Conservation (phyloP, 1,139 yeast species). For the Scheffersomyces segobiensis region DNA sequence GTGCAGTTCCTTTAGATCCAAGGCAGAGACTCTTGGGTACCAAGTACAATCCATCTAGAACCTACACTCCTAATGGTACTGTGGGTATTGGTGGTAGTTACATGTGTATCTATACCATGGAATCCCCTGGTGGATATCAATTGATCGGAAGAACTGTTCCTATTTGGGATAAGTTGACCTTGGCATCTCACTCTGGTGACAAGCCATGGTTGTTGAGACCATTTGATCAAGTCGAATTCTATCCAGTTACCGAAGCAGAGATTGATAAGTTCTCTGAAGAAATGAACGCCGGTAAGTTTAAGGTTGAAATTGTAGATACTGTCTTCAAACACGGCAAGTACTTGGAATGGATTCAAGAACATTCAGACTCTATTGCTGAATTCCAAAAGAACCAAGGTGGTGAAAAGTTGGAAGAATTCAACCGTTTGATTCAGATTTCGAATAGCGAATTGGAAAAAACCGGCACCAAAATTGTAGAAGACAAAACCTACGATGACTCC, state of each 20-base stretch:
- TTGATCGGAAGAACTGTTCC: constrained; percentile 95
- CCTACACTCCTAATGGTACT: constrained; percentile 93
- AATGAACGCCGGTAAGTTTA: constrained; percentile 77
- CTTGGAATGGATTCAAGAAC: constrained; percentile 72
- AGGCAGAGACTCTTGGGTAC: constrained; percentile 90
- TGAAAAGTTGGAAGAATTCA: constrained; percentile 82
- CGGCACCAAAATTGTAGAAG: constrained; percentile 39
- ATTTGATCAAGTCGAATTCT: constrained; percentile 92
- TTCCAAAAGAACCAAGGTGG: constrained; percentile 72
- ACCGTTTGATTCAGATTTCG: constrained; percentile 76
- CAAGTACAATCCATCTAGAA: constrained; percentile 94
- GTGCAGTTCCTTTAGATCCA: constrained; percentile 97
- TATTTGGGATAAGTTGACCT: constrained; percentile 90
- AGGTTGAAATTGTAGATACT: constrained; percentile 71
- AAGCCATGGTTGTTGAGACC: constrained; percentile 90
- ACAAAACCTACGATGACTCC: constrained; percentile 63
- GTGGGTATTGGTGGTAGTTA: constrained; percentile 98
- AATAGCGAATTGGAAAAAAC: constrained; percentile 70
- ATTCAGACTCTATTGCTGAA: constrained; percentile 68
- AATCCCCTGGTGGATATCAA: constrained; percentile 98
- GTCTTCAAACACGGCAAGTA: constrained; percentile 84
- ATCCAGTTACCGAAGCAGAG: constrained; percentile 84
- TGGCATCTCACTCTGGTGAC: constrained; percentile 63
- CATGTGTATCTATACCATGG: constrained; percentile 98
- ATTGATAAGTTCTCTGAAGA: constrained; percentile 71